These are phyloP conservation scores for Russula sp. DNA, from an alignment of 768 basidiomycete species.

Conservation along the genomic window DNA sequence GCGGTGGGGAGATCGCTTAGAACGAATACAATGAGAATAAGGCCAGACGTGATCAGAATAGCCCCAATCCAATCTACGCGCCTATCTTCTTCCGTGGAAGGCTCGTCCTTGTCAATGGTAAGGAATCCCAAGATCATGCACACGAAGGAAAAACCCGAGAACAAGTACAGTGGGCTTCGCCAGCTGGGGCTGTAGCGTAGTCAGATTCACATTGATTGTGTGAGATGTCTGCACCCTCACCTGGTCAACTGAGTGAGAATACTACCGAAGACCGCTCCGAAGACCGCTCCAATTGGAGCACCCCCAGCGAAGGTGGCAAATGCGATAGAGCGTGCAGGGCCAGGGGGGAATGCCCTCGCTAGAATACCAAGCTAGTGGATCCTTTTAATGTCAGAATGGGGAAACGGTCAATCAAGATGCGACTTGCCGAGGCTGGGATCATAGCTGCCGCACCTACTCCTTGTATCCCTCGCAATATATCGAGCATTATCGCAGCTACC, in stretches of 20 bases:
- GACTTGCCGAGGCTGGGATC: constrained; percentile 62
- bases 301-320: constrained; percentile 85
- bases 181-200: constrained; percentile 40
- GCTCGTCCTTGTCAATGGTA: constrained; percentile 55
- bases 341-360: constrained; percentile 69
- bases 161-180: constrained; percentile 61
- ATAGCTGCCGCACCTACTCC: constrained; percentile 76
- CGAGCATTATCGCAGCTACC: constrained; percentile 54
- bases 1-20: constrained; percentile 63
- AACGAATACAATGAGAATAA: constrained; percentile 68
- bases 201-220: not conserved
- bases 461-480: constrained; percentile 69
- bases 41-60: constrained; percentile 52
- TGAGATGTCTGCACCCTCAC: not conserved
- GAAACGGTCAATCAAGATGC: not conserved
- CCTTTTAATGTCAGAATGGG: not conserved
- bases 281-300: constrained; percentile 70
- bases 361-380: constrained; percentile 64
- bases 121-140: constrained; percentile 48
- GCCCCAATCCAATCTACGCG: constrained; percentile 79
- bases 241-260: constrained; percentile 42
- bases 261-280: constrained; percentile 70
- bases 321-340: constrained; percentile 60
- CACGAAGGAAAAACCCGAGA: constrained; percentile 49
- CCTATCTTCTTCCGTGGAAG: constrained; percentile 30